A percentile compares a stretch with the other conserved stretches of the same genome.
These are phyloP conservation scores for Fusarium avenaceum DNA, from an alignment of 2,329 filamentous ascomycete genomes.

Conservation along the genomic window DNA sequence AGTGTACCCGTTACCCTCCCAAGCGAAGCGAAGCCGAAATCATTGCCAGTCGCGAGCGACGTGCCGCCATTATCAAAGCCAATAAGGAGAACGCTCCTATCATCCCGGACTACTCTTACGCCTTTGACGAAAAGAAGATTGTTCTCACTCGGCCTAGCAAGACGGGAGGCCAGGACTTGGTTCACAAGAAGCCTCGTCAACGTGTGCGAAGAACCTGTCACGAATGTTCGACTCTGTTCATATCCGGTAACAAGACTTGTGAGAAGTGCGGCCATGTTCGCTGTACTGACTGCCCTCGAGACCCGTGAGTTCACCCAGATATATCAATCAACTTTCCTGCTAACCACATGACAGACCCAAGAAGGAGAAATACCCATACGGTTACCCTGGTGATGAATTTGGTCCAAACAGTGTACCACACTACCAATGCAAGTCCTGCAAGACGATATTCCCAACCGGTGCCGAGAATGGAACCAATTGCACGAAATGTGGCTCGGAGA, in stretches of 20 bases:
- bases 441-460: slow-evolving; percentile 66
- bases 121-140: slow-evolving; percentile 61
- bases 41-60: slow-evolving; percentile 65
- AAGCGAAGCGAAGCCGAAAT: slow-evolving; percentile 71
- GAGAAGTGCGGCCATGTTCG: slow-evolving; percentile 77
- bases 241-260: slow-evolving; percentile 72
- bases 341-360: slow-evolving; percentile 65
- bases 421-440: slow-evolving; percentile 74
- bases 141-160: slow-evolving; percentile 74
- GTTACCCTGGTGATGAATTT: slow-evolving; percentile 76
- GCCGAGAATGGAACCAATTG: slow-evolving; percentile 68
- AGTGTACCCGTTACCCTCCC: slow-evolving; percentile 81
- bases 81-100: slow-evolving; percentile 70
- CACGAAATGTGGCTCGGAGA: slow-evolving; percentile 70
- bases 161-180: slow-evolving; percentile 76
- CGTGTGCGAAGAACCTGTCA: slow-evolving; percentile 83
- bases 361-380: slow-evolving; percentile 76
- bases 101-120: slow-evolving; percentile 63
- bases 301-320: slow-evolving; percentile 73
- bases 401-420: slow-evolving; percentile 65
- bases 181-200: slow-evolving; percentile 79
- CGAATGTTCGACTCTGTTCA: slow-evolving; percentile 75
- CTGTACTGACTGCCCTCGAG: slow-evolving; percentile 84
- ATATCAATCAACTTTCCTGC: slow-evolving; percentile 18
- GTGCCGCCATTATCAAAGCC: slow-evolving; percentile 65